These are phyloP conservation scores for Globisporangium acanthophoron DNA, from an alignment of 352 stramenopile genomes.

Conservation along the genomic window DNA sequence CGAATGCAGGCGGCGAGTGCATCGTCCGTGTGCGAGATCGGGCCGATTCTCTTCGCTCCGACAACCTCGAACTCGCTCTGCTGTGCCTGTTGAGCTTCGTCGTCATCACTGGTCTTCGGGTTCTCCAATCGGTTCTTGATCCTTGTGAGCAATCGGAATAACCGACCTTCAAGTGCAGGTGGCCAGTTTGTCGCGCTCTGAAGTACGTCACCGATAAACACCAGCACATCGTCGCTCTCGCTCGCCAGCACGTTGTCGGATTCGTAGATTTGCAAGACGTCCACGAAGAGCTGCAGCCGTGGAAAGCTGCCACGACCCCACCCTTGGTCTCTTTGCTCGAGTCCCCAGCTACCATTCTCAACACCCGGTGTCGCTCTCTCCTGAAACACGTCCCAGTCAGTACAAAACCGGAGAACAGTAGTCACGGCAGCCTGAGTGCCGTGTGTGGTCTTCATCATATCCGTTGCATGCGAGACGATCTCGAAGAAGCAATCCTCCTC, in stretches of 20 bases:
- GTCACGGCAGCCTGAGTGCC: not conserved
- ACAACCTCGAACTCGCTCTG: not conserved
- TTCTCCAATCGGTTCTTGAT: slow-evolving; percentile 18
- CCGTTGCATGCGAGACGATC: slow-evolving; percentile 1
- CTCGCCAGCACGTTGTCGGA: slow-evolving; percentile 13
- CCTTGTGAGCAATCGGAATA: slow-evolving; percentile 27
- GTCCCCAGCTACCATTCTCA: not conserved
- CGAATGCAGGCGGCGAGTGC: slow-evolving; percentile 25
- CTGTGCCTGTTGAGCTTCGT: not conserved
- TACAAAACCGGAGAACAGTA: slow-evolving; percentile 5
- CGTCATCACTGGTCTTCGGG: not conserved
- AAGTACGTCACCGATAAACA: slow-evolving; percentile 27
- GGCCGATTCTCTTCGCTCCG: not conserved
- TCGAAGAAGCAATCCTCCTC: slow-evolving; percentile 1
- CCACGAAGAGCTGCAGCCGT: slow-evolving; percentile 20
- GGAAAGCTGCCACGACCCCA: slow-evolving; percentile 22
- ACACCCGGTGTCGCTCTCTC: slow-evolving; percentile 13
- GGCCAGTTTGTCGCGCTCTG: slow-evolving; percentile 31
- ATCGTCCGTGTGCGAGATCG: slow-evolving; percentile 25
- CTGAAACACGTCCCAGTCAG: slow-evolving; percentile 15
- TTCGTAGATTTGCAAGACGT: slow-evolving; percentile 32
- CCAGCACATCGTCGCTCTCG: slow-evolving; percentile 21
- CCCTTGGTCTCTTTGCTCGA: slow-evolving; percentile 2
- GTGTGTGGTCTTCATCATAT: not conserved
- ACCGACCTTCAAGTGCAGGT: slow-evolving; percentile 17